Base-by-base conservation (phyloP, 345 rosid genomes). In the Syzygium aromaticum region DNA sequence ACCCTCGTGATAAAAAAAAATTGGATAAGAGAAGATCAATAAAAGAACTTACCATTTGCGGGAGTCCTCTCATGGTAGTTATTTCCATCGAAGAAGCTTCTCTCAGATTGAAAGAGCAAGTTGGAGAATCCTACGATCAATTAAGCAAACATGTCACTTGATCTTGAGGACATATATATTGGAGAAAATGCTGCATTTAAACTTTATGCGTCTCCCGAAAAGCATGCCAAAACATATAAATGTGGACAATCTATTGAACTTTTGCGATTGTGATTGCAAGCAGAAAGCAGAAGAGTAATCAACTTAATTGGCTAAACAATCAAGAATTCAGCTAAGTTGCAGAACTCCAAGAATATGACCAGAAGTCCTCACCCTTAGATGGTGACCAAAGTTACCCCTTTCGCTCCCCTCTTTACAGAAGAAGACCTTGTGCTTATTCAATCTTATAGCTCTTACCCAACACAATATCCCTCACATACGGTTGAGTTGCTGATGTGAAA, bases 51-150 rank as follows among this genome's bases (percentile, higher is more conserved):
- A 88, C 94, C 90, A 87, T 87, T 84, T 92, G 93, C 43, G 88
- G 59, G 27, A 90, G 57, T 85, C 88, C 93, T 87, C 90, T 86
- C 54, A 90, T 78, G 56, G 94, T 90, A 54, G 95, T 91, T 88
- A 92, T 89, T 89, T 94, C 94, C 94, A 91, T 92, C 78, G 56
- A 89, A 85, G 91, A 89, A 53, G 53, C 89, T 87, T 77, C 88
- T 88, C 85, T 83, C 87, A 84, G 84, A 84, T 27, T 64, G 86
- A 77, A 52, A 88, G 33, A 84, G 53, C 57, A 23, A 23, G 38
- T 40, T n/a, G 22, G 54, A 85, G 59, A 54, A 89, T 30, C 90
- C 92, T 88, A 88, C 3, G 13, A 73, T 84, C 85, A 78, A 22
- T 40, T 56, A 77, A 88, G 33, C 56, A 3, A 77, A 85, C 5